Evolutionary conservation across 148 eudicot species (phyloP).

Genomic region (Gaultheria prostrata): DNA sequence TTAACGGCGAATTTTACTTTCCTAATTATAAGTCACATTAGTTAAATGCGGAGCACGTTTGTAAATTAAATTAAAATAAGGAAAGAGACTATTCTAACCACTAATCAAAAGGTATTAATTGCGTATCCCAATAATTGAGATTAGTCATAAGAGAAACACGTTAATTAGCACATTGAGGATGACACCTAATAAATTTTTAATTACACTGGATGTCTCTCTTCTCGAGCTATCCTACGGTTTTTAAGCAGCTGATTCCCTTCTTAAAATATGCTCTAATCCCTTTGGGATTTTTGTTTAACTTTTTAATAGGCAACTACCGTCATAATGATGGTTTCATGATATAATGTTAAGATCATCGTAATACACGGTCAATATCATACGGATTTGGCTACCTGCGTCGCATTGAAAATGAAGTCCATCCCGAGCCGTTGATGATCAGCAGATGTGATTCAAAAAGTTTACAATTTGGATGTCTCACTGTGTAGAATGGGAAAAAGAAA

Average conservation of each 20-base stretch:
- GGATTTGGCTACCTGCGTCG: too few species aligned
- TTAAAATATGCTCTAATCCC: not conserved
- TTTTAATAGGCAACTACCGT: not conserved
- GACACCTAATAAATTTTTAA: not conserved
- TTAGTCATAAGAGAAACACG: not conserved
- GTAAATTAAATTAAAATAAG: not conserved
- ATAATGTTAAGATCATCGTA: too few species aligned
- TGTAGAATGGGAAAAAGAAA: too few species aligned
- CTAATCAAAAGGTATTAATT: not conserved
- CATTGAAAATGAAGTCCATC: too few species aligned
- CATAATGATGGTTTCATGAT: not conserved
- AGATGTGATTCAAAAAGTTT: not conserved
- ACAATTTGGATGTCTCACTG: too few species aligned
- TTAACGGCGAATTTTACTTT: not conserved
- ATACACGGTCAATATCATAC: too few species aligned
- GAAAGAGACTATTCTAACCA: not conserved
- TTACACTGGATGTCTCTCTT: not conserved
- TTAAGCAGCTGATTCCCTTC: not conserved
- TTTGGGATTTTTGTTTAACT: not conserved
- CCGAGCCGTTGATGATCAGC: not conserved
- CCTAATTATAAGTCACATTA: not conserved
- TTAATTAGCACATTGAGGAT: not conserved
- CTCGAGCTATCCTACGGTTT: not conserved
- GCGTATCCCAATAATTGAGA: not conserved
- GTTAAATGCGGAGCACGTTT: not conserved